Evolutionary conservation across 2,329 filamentous ascomycete genomes (phyloP), one percentile per base, ranked within the genome.

Genomic region (Davidsoniella neocaledoniae): DNA sequence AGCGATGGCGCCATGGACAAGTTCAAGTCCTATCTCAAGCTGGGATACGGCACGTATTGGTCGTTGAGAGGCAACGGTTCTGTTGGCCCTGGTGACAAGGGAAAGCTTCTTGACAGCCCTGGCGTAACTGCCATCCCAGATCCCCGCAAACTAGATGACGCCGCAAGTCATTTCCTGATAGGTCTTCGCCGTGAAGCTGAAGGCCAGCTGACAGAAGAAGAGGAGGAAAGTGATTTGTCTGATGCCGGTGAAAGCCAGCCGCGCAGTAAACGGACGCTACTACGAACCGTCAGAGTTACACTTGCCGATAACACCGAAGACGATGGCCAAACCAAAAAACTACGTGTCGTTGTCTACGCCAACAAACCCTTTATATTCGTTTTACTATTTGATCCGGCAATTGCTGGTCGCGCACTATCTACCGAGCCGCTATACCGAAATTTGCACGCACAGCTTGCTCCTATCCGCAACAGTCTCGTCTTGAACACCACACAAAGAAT

Each of bases 331-430:
- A 17, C 16, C 21, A 39, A 29, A 52, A 76, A 72, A 56, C 62
- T 87, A 40, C 75, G 80, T 1, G 79, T 85, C 1, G 73, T 87
- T 5, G 73, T 87, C 46, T 88, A 87, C 59, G 74, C 81, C 43
- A 77, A 79, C 60, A 74, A 73, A 21, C 85, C 85, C 0, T 90
- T 90, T 62, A 74, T 90, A 44, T 88, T 84, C 60, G 75, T 80
- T 1, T 81, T 91, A 54, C 67, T 91, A 3, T 90, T 90, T 61
- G 58, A 60, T 9, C 59, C 66, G 12, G 69, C 70, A 43, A 80
- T 43, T 40, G 69, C 70, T 44, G 79, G 81, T 5, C 69, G 75
- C 49, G 74, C 76, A 1, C 62, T 80, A 2, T 70, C 71, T 3
- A 72, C 68, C 60, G 66, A 73, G n/a, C 57, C 65, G 0, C 62